These are phyloP conservation scores for Diaporthe amygdali DNA, from an alignment of 2,329 filamentous ascomycete species.

Conservation along the genomic window DNA sequence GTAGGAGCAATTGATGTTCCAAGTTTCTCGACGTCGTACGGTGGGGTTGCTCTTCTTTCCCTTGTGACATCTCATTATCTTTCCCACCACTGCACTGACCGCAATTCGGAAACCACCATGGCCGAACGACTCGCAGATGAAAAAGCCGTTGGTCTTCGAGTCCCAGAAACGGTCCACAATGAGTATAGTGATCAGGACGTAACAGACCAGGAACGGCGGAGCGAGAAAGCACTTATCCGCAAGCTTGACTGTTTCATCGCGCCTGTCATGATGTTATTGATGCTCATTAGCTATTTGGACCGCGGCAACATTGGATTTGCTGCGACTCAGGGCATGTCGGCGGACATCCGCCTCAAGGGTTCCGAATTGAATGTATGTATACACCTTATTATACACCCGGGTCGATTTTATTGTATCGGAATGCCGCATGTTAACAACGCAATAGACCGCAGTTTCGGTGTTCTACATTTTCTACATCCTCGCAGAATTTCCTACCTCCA, in stretches of 20 bases:
- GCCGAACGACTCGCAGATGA: not conserved
- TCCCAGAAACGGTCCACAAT: not conserved
- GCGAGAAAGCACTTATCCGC: conserved; percentile 16
- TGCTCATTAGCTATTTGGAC: conserved; percentile 32
- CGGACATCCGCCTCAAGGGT: conserved; percentile 11
- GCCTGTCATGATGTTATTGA: conserved; percentile 24
- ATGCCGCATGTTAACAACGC: not conserved
- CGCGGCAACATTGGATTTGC: conserved; percentile 34
- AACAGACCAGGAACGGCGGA: not conserved
- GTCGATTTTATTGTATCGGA: not conserved
- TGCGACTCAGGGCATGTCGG: conserved; percentile 32
- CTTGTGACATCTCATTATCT: not conserved
- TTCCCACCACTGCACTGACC: not conserved
- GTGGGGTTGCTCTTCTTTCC: not conserved
- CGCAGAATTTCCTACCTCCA: conserved; percentile 31
- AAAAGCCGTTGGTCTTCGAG: not conserved
- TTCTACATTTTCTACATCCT: conserved; percentile 35
- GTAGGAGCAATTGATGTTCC: not conserved
- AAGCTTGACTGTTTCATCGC: conserved; percentile 25
- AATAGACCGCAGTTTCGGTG: conserved; percentile 32
- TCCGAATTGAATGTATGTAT: not conserved
- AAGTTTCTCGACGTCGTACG: not conserved
- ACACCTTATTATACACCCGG: not conserved
- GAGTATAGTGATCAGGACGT: not conserved
- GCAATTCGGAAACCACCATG: not conserved